phyloP scores from a whole-genome alignment of 106 monocot species.

The Platanthera guangdongensis region DNA sequence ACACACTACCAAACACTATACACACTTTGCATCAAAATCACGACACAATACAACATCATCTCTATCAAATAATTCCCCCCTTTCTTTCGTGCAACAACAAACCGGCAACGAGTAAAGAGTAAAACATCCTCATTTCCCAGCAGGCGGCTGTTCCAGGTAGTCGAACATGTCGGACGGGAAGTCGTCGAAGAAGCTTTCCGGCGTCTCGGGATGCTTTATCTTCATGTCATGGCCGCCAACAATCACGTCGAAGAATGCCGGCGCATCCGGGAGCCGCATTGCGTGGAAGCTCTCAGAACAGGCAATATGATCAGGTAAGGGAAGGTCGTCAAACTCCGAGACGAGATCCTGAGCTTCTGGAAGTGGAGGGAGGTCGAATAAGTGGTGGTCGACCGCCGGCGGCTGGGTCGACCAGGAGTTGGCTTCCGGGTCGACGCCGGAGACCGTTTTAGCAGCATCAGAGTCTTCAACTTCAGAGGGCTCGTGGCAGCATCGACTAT shows the following conservation, averaged over 20 bases:
- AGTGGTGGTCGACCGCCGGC: slow-evolving; percentile 11
- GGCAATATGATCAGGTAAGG: slow-evolving; percentile 4
- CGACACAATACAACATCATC: too few relatives aligned
- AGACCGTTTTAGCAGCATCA: neutral
- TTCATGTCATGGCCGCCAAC: neutral
- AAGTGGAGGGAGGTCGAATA: slow-evolving; percentile 15
- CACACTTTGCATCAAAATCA: too few relatives aligned
- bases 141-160: slow-evolving; percentile 22
- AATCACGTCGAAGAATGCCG: slow-evolving; percentile 17
- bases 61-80: too few relatives aligned
- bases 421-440: neutral
- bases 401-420: neutral
- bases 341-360: neutral
- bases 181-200: slow-evolving; percentile 45
- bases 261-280: neutral
- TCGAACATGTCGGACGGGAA: slow-evolving; percentile 52
- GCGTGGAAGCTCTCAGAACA: neutral
- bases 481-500: slow-evolving; percentile 3
- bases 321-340: slow-evolving; percentile 13
- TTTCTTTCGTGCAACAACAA: too few relatives aligned
- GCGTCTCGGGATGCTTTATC: neutral
- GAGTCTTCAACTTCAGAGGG: neutral
- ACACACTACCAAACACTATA: too few relatives aligned
- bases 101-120: neutral
- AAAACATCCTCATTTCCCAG: neutral